Evolutionary conservation across 2,329 filamentous ascomycete species (phyloP), one percentile per base, ranked within the genome.

Genomic region (Kalmusia sp.): DNA sequence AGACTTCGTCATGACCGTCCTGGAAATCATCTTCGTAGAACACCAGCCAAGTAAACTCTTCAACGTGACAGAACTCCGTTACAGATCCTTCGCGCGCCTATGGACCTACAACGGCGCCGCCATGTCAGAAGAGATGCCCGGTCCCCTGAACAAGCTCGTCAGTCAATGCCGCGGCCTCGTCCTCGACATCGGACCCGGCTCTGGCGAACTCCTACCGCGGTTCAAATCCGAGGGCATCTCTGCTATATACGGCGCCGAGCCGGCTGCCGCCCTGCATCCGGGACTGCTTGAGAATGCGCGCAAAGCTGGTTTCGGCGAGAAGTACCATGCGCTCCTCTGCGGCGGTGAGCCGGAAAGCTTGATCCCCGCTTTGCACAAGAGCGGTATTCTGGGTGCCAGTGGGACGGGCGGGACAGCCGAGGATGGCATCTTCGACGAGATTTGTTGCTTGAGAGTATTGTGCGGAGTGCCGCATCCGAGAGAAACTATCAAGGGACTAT

Each of bases 241-340:
- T 7, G 70, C 73, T 12, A 77, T 85, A 37, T 85, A 84, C 57
- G 83, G 82, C 38, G 77, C 82, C 1, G 84, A 86, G 61, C 84
- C 84, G 0, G 80, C 79, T 34, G 52, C 62, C 3, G 73, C 76
- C 0, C 70, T 86, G 1, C 83, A 85, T 52, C 57, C 61, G 0
- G 70, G 75, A 2, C 69, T 86, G 4, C 63, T 73, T 17, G 57
- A 59, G 3, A 76, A 76, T n/a, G 76, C 79, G 3, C 54, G 67
- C 3, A 66, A 73, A 12, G 63, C 71, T 8, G 79, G 79, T 0
- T 68, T 84, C 1, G 66, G 63, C 0, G 75, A 68, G 1, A 81
- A 79, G 44, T 86, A 85, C 58, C 75, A 76, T 43, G 75, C 84
- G 19, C 59, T 86, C 11, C 65, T 74, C 1, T 79, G 77, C 37